Percentiles rank a stretch among this genome's conserved stretches.
Evolutionary conservation across 2,329 filamentous ascomycete genomes (phyloP).

Genomic region (Aspergillus pseudoglaucus): DNA sequence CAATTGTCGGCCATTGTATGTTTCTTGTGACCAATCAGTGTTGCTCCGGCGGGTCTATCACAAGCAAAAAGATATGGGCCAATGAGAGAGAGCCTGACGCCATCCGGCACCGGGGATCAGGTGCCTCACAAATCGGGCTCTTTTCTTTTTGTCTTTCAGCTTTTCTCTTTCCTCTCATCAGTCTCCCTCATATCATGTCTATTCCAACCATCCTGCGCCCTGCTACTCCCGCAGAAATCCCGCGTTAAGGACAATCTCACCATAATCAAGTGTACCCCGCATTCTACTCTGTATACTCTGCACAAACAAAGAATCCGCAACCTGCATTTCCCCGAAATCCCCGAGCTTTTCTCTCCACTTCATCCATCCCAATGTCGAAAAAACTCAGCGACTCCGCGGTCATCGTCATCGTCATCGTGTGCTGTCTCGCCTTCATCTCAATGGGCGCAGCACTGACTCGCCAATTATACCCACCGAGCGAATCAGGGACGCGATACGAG

Average conservation of each 20-base stretch:
- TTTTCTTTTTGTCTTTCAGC: background rate
- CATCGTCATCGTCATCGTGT: conserved; percentile 28
- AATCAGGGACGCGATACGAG: conserved; percentile 9
- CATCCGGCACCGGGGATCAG: background rate
- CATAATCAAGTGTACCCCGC: too few relatives aligned
- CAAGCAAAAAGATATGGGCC: background rate
- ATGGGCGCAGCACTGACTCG: conserved; percentile 25
- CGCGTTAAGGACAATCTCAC: background rate
- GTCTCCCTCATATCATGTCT: background rate
- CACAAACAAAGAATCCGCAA: too few relatives aligned
- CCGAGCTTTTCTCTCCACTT: background rate
- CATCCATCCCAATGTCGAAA: background rate
- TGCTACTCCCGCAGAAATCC: background rate
- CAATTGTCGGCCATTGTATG: background rate
- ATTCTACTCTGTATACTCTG: too few relatives aligned
- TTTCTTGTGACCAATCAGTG: background rate
- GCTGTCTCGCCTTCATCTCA: conserved; percentile 22
- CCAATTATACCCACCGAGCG: conserved; percentile 17
- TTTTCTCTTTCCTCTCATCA: background rate
- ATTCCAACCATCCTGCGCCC: background rate
- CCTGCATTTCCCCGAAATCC: background rate
- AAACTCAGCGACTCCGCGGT: conserved; percentile 17
- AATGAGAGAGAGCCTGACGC: background rate
- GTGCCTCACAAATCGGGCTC: background rate
- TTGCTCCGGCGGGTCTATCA: background rate